phyloP scores from a whole-genome alignment of 208 protist genomes.

The Tritrichomonas foetus region DNA sequence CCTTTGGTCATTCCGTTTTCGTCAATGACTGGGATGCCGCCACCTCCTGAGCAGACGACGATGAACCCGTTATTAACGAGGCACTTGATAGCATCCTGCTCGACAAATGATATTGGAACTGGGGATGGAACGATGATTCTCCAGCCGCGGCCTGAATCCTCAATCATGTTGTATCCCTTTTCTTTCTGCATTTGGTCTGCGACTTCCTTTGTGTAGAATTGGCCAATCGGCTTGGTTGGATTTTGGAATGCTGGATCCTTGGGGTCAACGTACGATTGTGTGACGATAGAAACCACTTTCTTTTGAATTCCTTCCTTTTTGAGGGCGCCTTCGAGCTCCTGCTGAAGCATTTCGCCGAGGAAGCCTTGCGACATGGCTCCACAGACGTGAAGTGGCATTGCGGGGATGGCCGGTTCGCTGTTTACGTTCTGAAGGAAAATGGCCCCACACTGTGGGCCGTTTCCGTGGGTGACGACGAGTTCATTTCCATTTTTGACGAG shows the following conservation, averaged over 20 bases:
- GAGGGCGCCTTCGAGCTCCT: background rate
- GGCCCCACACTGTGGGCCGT: slow-evolving; percentile 31
- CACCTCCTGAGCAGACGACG: slow-evolving; percentile 36
- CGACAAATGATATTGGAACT: background rate
- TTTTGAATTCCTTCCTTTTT: background rate
- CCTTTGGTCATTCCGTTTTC: background rate
- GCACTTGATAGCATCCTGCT: background rate
- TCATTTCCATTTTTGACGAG: slow-evolving; percentile 9
- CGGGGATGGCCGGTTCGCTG: background rate
- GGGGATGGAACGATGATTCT: slow-evolving; percentile 31
- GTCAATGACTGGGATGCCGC: slow-evolving; percentile 29
- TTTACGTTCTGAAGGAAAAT: slow-evolving; percentile 34
- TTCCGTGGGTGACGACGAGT: slow-evolving; percentile 33
- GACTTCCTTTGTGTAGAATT: background rate
- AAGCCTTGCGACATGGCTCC: slow-evolving; percentile 32
- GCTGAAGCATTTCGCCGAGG: slow-evolving; percentile 34
- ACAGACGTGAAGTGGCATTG: slow-evolving; percentile 42
- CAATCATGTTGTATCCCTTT: background rate
- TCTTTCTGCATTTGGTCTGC: background rate
- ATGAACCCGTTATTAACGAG: slow-evolving; percentile 33
- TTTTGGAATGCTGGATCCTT: slow-evolving; percentile 30
- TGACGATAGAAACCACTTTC: slow-evolving; percentile 38
- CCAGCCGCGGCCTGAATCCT: slow-evolving; percentile 33
- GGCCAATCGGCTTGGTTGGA: slow-evolving; percentile 31
- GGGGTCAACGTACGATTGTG: slow-evolving; percentile 28